Conservation (phyloP, 352 stramenopile genomes). For the Globisporangium nagaii region DNA sequence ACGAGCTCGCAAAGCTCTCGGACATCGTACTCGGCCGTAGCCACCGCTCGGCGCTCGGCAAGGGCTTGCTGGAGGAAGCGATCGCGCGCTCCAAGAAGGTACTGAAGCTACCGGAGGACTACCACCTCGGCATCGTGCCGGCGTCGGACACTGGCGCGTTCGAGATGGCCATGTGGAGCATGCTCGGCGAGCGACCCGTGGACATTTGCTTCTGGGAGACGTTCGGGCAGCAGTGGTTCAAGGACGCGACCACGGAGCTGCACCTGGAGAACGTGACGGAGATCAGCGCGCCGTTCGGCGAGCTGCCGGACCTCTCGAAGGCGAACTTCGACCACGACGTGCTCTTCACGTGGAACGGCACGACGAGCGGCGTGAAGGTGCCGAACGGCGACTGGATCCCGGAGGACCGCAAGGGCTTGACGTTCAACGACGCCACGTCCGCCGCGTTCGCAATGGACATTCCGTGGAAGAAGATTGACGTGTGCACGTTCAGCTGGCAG, state of each 20-base stretch:
- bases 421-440: constrained; percentile 98
- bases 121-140: constrained; percentile 95
- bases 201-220: constrained; percentile 96
- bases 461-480: constrained; percentile 97
- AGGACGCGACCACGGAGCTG: constrained; percentile 93
- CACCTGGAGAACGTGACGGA: constrained; percentile 92
- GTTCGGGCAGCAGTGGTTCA: constrained; percentile 97
- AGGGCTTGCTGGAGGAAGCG: constrained; percentile 92
- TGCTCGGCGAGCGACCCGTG: constrained; percentile 92
- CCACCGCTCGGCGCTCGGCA: constrained; percentile 97
- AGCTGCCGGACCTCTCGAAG: constrained; percentile 92
- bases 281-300: constrained; percentile 94
- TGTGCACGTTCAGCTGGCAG: constrained; percentile 99
- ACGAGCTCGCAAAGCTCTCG: constrained; percentile 87
- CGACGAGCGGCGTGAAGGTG: constrained; percentile 95
- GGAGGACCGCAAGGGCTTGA: constrained; percentile 91
- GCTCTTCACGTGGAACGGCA: constrained; percentile 99
- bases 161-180: constrained; percentile 99
- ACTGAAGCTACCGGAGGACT: constrained; percentile 93
- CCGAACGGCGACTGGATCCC: constrained; percentile 96
- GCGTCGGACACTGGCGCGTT: constrained; percentile 98
- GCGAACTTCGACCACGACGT: constrained; percentile 96
- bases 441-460: constrained; percentile 99
- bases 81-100: constrained; percentile 95
- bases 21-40: constrained; percentile 90